Conservation (phyloP, 331 rosid genomes). For the Phaseolus coccineus region DNA sequence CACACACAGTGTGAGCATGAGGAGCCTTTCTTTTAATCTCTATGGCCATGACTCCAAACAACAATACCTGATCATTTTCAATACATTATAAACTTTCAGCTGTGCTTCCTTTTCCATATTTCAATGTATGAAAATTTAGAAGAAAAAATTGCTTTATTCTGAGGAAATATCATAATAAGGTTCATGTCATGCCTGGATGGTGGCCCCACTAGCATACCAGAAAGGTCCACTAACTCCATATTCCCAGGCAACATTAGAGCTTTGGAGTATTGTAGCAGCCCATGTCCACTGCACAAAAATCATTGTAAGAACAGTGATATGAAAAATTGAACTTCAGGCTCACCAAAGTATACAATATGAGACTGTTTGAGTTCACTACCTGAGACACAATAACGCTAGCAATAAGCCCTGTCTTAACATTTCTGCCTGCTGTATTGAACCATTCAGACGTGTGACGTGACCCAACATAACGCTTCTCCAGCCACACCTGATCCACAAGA, state of each 20-base stretch:
- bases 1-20: conserved; percentile 92
- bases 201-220: conserved; percentile 99
- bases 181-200: conserved; percentile 80
- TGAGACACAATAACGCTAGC: conserved; percentile 96
- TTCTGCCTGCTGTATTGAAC: conserved; percentile 99
- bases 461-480: conserved; percentile 88
- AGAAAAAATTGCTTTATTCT: neutral
- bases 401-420: conserved; percentile 88
- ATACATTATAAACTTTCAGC: neutral
- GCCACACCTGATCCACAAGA: conserved; percentile 74
- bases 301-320: conserved; percentile 27
- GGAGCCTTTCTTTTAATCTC: conserved; percentile 99
- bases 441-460: conserved; percentile 93
- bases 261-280: conserved; percentile 96
- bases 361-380: conserved; percentile 51
- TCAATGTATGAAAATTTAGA: conserved; percentile 10
- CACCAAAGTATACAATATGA: neutral
- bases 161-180: conserved; percentile 6
- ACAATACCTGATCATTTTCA: conserved; percentile 65
- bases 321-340: conserved; percentile 9
- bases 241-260: conserved; percentile 97
- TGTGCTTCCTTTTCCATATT: conserved; percentile 5
- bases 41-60: conserved; percentile 94
- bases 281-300: conserved; percentile 81
- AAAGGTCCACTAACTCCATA: conserved; percentile 96